Percentiles rank a stretch among this genome's conserved stretches.
These are phyloP conservation scores for Cynanchum wilfordii DNA, from an alignment of 257 asterid genomes.

Conservation along the genomic window DNA sequence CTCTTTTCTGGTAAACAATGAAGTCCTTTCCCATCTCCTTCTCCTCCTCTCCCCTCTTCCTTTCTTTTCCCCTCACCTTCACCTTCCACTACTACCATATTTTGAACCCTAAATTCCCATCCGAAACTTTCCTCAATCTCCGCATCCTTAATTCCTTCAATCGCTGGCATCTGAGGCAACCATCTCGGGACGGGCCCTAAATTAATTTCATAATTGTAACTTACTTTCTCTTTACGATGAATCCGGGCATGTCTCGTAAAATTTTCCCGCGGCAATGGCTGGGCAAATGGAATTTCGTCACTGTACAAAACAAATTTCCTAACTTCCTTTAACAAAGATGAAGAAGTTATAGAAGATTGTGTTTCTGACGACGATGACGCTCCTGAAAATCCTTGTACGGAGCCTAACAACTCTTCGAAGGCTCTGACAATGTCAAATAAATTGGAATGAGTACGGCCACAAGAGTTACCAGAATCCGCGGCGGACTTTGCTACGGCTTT, in stretches of 20 bases:
- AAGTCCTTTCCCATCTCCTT: background rate
- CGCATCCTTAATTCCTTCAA: conserved; percentile 15
- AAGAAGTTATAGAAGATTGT: conserved; percentile 21
- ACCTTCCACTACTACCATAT: background rate
- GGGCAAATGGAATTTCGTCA: conserved; percentile 47
- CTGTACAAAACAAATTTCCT: conserved; percentile 22
- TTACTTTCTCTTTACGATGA: conserved; percentile 2
- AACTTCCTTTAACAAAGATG: conserved; percentile 36
- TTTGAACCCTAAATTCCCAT: conserved; percentile 21
- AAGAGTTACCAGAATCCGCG: conserved; percentile 39
- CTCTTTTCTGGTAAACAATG: conserved; percentile 11
- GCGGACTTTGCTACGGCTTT: conserved; percentile 37
- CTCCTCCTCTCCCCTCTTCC: background rate
- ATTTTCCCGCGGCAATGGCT: conserved; percentile 26
- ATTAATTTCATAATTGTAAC: conserved; percentile 12
- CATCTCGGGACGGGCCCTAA: conserved; percentile 48
- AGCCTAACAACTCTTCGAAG: conserved; percentile 44
- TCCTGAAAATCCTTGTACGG: conserved; percentile 41
- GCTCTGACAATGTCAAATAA: conserved; percentile 39
- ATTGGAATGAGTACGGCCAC: conserved; percentile 49
- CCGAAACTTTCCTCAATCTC: conserved; percentile 13
- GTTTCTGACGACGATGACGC: conserved; percentile 1
- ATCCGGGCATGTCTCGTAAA: background rate
- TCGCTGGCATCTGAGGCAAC: conserved; percentile 41
- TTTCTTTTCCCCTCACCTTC: conserved; percentile 7